These are phyloP conservation scores for Coniferiporia weirii DNA, from an alignment of 1,284 basidiomycete species.

Conservation along the genomic window DNA sequence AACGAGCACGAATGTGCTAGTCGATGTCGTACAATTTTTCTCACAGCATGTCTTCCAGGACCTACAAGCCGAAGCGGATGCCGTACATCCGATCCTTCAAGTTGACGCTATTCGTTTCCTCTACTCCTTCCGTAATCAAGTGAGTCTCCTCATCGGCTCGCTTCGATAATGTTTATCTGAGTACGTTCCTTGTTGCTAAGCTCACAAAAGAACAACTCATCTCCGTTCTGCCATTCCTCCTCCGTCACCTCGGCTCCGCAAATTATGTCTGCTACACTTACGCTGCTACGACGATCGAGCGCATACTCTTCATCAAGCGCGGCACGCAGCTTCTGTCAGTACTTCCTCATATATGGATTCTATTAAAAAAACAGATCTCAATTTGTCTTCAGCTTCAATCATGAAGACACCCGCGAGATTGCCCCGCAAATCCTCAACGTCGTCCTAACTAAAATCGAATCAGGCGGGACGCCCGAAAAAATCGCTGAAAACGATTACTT, in stretches of 20 bases:
- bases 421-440: constrained; percentile 74
- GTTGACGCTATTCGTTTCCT: constrained; percentile 95
- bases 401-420: constrained; percentile 81
- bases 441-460: constrained; percentile 78
- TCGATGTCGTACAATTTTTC: constrained; percentile 96
- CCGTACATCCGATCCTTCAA: constrained; percentile 85
- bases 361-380: neutral
- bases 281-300: constrained; percentile 86
- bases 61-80: constrained; percentile 65
- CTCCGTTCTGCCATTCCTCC: constrained; percentile 84
- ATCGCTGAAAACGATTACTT: constrained; percentile 97
- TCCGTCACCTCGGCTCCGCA: constrained; percentile 75
- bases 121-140: constrained; percentile 93
- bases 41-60: constrained; percentile 88
- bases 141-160: constrained; percentile 27
- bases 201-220: constrained; percentile 93
- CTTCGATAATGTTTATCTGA: neutral
- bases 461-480: constrained; percentile 84
- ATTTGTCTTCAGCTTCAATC: constrained; percentile 59
- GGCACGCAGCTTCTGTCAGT: constrained; percentile 63
- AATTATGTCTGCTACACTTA: constrained; percentile 89
- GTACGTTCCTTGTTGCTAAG: constrained; percentile 34
- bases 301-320: constrained; percentile 84
- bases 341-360: constrained; percentile 18
- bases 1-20: constrained; percentile 86